Evolutionary conservation across 331 rosid genomes (phyloP).

Genomic region (Quercus phellos): DNA sequence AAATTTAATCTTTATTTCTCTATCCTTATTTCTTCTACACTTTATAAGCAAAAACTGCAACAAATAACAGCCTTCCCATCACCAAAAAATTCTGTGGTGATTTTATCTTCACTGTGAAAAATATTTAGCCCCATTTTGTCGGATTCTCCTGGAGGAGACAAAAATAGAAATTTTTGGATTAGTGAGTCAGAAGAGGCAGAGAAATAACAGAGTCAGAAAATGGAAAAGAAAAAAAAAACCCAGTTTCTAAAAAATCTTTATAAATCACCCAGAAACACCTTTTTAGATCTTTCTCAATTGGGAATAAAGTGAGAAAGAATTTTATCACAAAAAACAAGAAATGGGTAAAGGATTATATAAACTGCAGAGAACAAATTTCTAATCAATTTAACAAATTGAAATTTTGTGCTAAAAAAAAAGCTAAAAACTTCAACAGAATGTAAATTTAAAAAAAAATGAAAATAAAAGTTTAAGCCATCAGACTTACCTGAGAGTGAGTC

Average conservation of each 20-base stretch:
- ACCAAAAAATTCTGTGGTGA: not conserved
- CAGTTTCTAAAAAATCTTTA: not conserved
- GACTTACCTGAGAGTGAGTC: constrained; percentile 33
- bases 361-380: too few relatives aligned
- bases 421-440: not conserved
- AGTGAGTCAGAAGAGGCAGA: not conserved
- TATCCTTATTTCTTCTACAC: constrained; percentile 6
- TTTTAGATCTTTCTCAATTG: not conserved
- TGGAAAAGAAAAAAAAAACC: not conserved
- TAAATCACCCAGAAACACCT: not conserved
- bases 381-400: too few relatives aligned
- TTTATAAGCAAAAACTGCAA: not conserved
- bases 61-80: not conserved
- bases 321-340: too few relatives aligned
- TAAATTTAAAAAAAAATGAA: not conserved
- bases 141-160: not conserved
- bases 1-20: not conserved
- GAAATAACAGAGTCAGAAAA: not conserved
- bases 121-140: not conserved
- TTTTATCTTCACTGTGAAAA: not conserved
- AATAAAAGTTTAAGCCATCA: not conserved
- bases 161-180: not conserved
- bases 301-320: not conserved
- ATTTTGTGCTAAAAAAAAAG: not conserved
- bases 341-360: too few relatives aligned